phyloP scores from a whole-genome alignment of 805 yeast genomes.

The Maudiozyma barnettii region DNA sequence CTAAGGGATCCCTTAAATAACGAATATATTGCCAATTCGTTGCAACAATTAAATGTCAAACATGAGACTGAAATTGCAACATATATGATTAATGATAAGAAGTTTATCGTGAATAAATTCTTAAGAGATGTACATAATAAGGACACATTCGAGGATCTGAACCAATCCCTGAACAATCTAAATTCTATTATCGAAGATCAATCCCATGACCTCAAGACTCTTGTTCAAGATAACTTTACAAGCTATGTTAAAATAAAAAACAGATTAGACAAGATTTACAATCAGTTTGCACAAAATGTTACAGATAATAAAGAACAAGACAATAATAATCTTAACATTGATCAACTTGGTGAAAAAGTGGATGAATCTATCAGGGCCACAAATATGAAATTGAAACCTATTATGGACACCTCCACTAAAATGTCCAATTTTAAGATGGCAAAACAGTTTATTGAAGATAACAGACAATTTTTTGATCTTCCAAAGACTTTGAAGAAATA shows the following conservation, averaged over 20 bases:
- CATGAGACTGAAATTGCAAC: slow-evolving; percentile 34
- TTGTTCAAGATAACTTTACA: slow-evolving; percentile 52
- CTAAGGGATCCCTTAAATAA: slow-evolving; percentile 50
- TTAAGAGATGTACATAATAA: slow-evolving; percentile 46
- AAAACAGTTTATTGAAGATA: slow-evolving; percentile 41
- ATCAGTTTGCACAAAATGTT: slow-evolving; percentile 34
- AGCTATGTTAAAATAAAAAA: slow-evolving; percentile 58
- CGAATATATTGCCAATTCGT: slow-evolving; percentile 30
- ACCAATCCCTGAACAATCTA: slow-evolving; percentile 38
- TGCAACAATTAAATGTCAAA: slow-evolving; percentile 32
- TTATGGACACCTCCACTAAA: slow-evolving; percentile 40
- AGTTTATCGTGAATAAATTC: slow-evolving; percentile 49
- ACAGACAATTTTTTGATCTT: slow-evolving; percentile 46
- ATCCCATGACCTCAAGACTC: slow-evolving; percentile 38
- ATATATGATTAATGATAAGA: slow-evolving; percentile 46
- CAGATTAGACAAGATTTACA: slow-evolving; percentile 49
- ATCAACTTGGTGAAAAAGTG: slow-evolving; percentile 32
- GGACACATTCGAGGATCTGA: slow-evolving; percentile 44
- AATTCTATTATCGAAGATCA: slow-evolving; percentile 41
- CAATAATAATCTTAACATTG: slow-evolving; percentile 27
- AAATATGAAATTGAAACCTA: slow-evolving; percentile 48
- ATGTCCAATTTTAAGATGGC: slow-evolving; percentile 42
- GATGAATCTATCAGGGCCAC: slow-evolving; percentile 44
- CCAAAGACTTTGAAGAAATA: slow-evolving; percentile 40
- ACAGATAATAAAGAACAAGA: slow-evolving; percentile 10